Evolutionary conservation across 2,329 filamentous ascomycete species (phyloP), one percentile per base, ranked within the genome.

Genomic region (Geosmithia putterillii): DNA sequence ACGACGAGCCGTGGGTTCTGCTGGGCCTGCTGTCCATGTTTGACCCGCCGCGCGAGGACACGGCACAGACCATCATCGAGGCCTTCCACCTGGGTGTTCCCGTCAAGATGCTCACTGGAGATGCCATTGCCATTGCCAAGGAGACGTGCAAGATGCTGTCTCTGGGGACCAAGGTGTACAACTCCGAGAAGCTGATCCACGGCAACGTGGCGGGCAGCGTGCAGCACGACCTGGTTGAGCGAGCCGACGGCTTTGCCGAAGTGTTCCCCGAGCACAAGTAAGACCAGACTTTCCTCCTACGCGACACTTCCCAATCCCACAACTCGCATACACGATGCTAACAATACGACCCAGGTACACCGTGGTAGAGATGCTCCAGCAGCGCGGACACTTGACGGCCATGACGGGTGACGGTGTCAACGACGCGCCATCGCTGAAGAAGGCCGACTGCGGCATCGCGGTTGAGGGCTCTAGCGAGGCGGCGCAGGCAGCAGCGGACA

Each of bases 71-170:
- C 51, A 86, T 86, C 57, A 68, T 83, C 56, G 81, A 86, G 66
- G 81, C 82, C 50, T 79, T 84, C 62, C 74, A 81, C 60, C 79
- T 86, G 45, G 82, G 82, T 70, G 80, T 86, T 28, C 78, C 76
- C 51, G 82, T 86, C 53, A 86, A 86, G 76, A 86, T 86, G 82
- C 69, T 86, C 63, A 86, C 82, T 66, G 82, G 82, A 74, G 82
- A 86, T 59, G 82, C 82, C 50, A 83, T 86, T 54, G 81, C 82
- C 54, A 86, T 86, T 51, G 82, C 82, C 46, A 86, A 86, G 70
- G 82, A 86, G 66, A 86, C 82, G 52, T 86, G 82, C 75, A 84
- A 85, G 70, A 86, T 86, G 79, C 72, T 86, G 60, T 80, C 81
- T 51, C 76, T 86, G 46, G 81, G 81, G 54, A 86, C 82, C 60